Base-by-base conservation (phyloP, 441 rosid species). In the Euphorbia schlechtendalii region DNA sequence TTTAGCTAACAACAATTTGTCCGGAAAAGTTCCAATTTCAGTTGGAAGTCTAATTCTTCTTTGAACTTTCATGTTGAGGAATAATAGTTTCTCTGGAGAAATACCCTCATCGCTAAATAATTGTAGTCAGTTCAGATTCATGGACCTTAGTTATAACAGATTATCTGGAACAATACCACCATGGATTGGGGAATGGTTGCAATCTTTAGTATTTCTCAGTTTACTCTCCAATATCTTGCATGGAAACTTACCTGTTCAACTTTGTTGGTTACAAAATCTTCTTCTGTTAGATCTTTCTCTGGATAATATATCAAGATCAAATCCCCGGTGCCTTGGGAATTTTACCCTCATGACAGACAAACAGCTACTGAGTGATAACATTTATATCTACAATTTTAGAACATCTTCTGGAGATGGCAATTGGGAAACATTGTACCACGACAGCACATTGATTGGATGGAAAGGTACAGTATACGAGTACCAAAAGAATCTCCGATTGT, bases 11-110 rank as follows among this genome's bases (percentile, higher is more conserved):
- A 77, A 80, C 25, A 56, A 65, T 17, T 46, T 69, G 13, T 69
- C 67, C 1, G 74, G 70, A n/a, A 25, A 9, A 36, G 54, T 73
- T n/a, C 77, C 72, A 56, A n/a, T 13, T 46, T 73, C 74, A 6
- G 54, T 61, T 10, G 71, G 73, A 8, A 56, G 57, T 36, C 28
- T 70, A 15, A 1, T 13, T 25, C 8, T 18, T 11, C 28, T 77
- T 27, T 14, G 15, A 17, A n/a, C 67, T 18, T 65, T 77, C 18
- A 8, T 15, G 13, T 49, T 77, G 8, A 51, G 21, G 21, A 63
- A 51, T 40, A 77, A 70, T 28, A 59, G 62, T n/a, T 59, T 77
- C 57, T 20, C 32, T 41, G 68, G 70, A 3, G 66, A 32, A 45
- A 63, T 77, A 10, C 75, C 77, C 17, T 13, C 27, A 0, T 63